Evolutionary conservation across 2,329 filamentous ascomycete genomes (phyloP).

Genomic region (Aspergillus pseudoterreus): DNA sequence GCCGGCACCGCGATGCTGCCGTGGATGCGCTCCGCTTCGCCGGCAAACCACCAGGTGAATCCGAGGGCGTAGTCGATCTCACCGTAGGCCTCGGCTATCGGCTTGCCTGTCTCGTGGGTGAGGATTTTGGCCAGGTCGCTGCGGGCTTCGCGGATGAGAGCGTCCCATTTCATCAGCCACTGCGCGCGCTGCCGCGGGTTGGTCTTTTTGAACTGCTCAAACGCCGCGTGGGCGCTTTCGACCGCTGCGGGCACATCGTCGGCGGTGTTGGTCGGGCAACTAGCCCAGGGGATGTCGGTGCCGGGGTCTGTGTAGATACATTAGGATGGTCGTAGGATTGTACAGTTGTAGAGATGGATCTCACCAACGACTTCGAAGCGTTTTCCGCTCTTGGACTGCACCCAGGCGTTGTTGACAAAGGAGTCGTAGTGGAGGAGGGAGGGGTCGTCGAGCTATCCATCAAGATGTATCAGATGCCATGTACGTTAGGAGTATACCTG

Average conservation of each 20-base stretch:
- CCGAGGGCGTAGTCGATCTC: constrained; percentile 55
- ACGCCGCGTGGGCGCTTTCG: constrained; percentile 57
- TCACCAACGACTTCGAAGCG: constrained; percentile 50
- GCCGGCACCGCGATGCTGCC: constrained; percentile 60
- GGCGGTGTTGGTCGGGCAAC: constrained; percentile 47
- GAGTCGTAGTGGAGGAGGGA: constrained; percentile 49
- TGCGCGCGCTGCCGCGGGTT: constrained; percentile 61
- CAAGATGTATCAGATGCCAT: neutral
- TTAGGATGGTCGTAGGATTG: neutral
- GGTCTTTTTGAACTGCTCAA: constrained; percentile 56
- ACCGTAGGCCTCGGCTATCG: constrained; percentile 50
- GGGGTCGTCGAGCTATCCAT: constrained; percentile 41
- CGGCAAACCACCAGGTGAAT: constrained; percentile 58
- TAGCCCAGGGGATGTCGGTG: constrained; percentile 49
- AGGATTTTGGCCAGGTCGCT: constrained; percentile 62
- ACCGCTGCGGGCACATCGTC: constrained; percentile 62
- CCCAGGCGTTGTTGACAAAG: constrained; percentile 49
- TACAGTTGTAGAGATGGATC: neutral
- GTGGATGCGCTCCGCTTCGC: constrained; percentile 60
- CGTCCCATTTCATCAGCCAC: constrained; percentile 62
- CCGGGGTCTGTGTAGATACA: constrained; percentile 44
- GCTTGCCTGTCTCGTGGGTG: constrained; percentile 60
- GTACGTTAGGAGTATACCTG: too few species aligned
- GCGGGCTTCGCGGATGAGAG: constrained; percentile 58
- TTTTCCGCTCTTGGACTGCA: constrained; percentile 43